phyloP scores from a whole-genome alignment of 208 protist species.

The Leishmania gerbilli region DNA sequence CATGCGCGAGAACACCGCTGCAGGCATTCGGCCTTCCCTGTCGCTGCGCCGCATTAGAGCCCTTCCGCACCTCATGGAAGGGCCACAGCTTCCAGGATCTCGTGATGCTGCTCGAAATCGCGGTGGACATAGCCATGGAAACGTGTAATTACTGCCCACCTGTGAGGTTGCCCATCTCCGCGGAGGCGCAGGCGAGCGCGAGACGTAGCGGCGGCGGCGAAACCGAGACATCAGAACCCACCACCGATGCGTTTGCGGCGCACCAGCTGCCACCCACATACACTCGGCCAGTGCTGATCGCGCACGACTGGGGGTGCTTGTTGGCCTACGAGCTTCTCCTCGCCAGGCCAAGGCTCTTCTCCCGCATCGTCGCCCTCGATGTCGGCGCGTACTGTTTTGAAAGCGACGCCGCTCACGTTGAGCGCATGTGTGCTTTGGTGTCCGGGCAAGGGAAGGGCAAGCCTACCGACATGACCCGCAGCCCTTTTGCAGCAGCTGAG shows the following conservation, averaged over 20 bases:
- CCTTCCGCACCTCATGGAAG: conserved; percentile 30
- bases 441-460: background rate
- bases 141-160: conserved; percentile 57
- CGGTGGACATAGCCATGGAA: conserved; percentile 70
- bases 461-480: background rate
- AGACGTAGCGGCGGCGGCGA: background rate
- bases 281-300: conserved; percentile 56
- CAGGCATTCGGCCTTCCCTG: conserved; percentile 6
- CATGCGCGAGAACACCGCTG: conserved; percentile 3
- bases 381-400: conserved; percentile 41
- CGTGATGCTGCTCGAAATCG: conserved; percentile 69
- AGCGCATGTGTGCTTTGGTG: conserved; percentile 24
- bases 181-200: background rate
- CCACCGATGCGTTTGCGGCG: conserved; percentile 13
- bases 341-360: conserved; percentile 51
- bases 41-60: conserved; percentile 11
- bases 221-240: background rate
- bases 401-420: conserved; percentile 16
- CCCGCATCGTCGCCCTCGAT: conserved; percentile 63
- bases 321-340: conserved; percentile 72
- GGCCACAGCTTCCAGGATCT: conserved; percentile 73
- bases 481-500: background rate
- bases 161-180: conserved; percentile 16
- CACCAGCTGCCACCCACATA: conserved; percentile 48
- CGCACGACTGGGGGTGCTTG: conserved; percentile 63